Percentiles rank a stretch among this genome's conserved stretches.
phyloP scores from a whole-genome alignment of 2,329 filamentous ascomycete species.

The Plenodomus lindquistii region DNA sequence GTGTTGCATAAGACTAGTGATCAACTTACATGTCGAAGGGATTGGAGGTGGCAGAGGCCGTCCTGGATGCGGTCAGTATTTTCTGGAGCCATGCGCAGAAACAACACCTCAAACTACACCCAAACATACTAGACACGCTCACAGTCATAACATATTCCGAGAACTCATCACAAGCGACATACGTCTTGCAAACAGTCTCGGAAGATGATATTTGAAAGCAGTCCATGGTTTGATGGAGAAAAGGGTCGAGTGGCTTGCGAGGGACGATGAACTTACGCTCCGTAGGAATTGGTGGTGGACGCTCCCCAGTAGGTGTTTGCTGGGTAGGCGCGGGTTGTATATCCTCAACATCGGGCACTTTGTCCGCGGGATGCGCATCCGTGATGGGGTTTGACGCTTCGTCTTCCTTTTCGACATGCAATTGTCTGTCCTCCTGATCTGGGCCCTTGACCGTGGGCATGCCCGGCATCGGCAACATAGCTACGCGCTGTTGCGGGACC shows the following conservation, averaged over 20 bases:
- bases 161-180: constrained; percentile 34
- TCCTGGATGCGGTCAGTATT: constrained; percentile 41
- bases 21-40: constrained; percentile 39
- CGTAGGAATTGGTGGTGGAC: constrained; percentile 49
- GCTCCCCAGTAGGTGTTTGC: constrained; percentile 44
- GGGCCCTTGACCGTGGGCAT: constrained; percentile 63
- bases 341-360: constrained; percentile 61
- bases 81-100: not conserved
- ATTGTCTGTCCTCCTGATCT: constrained; percentile 49
- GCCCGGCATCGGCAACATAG: constrained; percentile 70
- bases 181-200: constrained; percentile 40
- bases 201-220: constrained; percentile 29
- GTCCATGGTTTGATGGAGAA: constrained; percentile 21
- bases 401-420: constrained; percentile 56
- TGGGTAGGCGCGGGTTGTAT: constrained; percentile 48
- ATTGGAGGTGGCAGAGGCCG: constrained; percentile 46
- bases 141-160: constrained; percentile 45
- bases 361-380: constrained; percentile 48
- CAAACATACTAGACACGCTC: constrained; percentile 45
- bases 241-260: constrained; percentile 36
- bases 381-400: constrained; percentile 49
- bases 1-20: not conserved
- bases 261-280: constrained; percentile 56
- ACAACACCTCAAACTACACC: no score
- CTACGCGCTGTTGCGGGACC: constrained; percentile 49